phyloP scores from a whole-genome alignment of 495 filamentous ascomycete genomes.

The Bacidia gigantensis region DNA sequence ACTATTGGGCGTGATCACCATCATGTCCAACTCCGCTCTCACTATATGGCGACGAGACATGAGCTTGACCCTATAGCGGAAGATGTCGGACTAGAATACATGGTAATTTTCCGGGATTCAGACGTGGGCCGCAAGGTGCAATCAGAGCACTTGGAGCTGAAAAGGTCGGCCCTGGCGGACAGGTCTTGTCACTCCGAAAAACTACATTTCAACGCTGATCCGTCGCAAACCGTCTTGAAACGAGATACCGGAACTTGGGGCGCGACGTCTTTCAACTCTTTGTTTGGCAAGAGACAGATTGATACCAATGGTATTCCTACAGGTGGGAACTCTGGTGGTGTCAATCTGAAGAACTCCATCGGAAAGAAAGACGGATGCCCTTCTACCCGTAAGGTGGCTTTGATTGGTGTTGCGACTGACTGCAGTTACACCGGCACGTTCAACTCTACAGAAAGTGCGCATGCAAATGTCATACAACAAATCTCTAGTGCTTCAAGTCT shows the following conservation, averaged over 20 bases:
- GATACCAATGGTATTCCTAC: constrained; percentile 39
- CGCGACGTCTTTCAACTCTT: constrained; percentile 36
- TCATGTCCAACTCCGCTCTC: constrained; percentile 66
- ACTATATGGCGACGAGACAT: constrained; percentile 62
- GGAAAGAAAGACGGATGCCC: constrained; percentile 75
- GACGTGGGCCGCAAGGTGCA: constrained; percentile 45
- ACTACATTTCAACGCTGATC: constrained; percentile 56
- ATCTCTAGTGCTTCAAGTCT: constrained; percentile 78
- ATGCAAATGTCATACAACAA: constrained; percentile 61
- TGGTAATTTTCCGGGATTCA: constrained; percentile 85
- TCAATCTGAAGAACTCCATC: constrained; percentile 71
- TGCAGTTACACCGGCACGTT: constrained; percentile 72
- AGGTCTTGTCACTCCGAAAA: constrained; percentile 48
- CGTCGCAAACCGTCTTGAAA: constrained; percentile 51
- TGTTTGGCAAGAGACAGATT: constrained; percentile 45
- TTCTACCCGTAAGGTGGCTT: constrained; percentile 70
- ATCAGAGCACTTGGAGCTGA: constrained; percentile 36
- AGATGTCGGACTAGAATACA: constrained; percentile 51
- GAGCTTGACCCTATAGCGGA: constrained; percentile 58
- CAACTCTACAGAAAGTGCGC: constrained; percentile 41
- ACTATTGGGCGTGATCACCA: constrained; percentile 67
- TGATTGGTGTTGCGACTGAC: constrained; percentile 87
- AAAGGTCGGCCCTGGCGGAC: constrained; percentile 27
- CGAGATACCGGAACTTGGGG: constrained; percentile 35
- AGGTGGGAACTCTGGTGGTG: constrained; percentile 67